Evolutionary conservation across 2,329 filamentous ascomycete species (phyloP), one percentile per base, ranked within the genome.

Genomic region (Penicillium frequentans): DNA sequence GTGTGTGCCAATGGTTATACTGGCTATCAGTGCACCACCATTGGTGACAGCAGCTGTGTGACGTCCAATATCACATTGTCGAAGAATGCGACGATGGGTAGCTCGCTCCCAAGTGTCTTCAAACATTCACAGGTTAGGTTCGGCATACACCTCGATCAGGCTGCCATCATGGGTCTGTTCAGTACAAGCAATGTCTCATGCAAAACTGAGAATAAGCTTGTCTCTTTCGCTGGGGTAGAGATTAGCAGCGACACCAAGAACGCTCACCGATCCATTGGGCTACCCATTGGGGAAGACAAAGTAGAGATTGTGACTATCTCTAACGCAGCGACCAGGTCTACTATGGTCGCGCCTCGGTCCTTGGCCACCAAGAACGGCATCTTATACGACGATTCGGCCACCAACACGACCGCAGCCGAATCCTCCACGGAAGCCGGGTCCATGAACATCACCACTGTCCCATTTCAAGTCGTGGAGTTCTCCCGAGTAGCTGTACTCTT

Each of bases 1-100:
- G 86, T 97, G 43, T 99, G 95, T 74, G 86, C 88, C 23, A 92
- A 95, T 67, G 91, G 93, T 1, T 98, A 93, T 71, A 93, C 90
- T 0, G 88, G 88, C n/a, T 75, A 76, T 1, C 81, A 77, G 14
- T 90, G 88, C 68, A 79, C 75, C 2, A 75, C 73, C 3, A 63
- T 75, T 16, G 74, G 78, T 13, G 81, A 82, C 8, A 76, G 81
- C 23, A 75, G 75, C 47, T 90, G 87, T 66, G 81, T 82, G 6
- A 86, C 82, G 0, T 80, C 79, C 2, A 61, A 70, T 26, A 63
- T 78, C 26, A 72, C 45, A 65, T 67, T 0, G 68, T 62, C 5
- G 61, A 77, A 73, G 49, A 88, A 93, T 68, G 91, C 91, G 27
- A 97, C 92, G 0, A 79, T 97, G 51, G 95, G 95, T 49, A 84